Percentiles rank a stretch among this genome's conserved stretches.
These are phyloP conservation scores for Aphanocladium album DNA, from an alignment of 2,329 filamentous ascomycete genomes.

Conservation along the genomic window DNA sequence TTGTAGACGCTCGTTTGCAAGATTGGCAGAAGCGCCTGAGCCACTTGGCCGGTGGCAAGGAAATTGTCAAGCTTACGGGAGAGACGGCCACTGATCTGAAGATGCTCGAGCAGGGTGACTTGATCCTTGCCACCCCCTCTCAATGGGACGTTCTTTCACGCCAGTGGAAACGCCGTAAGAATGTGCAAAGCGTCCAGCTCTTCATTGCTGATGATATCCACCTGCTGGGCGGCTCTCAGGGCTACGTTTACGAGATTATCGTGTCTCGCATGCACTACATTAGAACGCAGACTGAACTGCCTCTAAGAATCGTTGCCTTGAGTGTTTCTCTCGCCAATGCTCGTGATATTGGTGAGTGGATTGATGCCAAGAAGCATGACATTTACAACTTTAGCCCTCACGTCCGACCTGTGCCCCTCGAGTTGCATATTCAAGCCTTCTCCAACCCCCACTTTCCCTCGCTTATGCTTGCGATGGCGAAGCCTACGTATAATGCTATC, in stretches of 20 bases:
- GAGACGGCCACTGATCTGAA: slow-evolving; percentile 89
- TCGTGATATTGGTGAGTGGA: slow-evolving; percentile 93
- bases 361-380: slow-evolving; percentile 94
- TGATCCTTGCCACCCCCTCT: slow-evolving; percentile 84
- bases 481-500: slow-evolving; percentile 85
- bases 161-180: slow-evolving; percentile 95
- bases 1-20: slow-evolving; percentile 74
- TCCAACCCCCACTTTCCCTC: slow-evolving; percentile 96
- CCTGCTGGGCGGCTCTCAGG: slow-evolving; percentile 78
- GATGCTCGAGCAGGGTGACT: slow-evolving; percentile 77
- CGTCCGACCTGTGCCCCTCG: slow-evolving; percentile 80
- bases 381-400: slow-evolving; percentile 98
- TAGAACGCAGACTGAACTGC: slow-evolving; percentile 76
- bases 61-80: slow-evolving; percentile 87
- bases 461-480: slow-evolving; percentile 97
- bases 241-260: slow-evolving; percentile 91
- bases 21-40: slow-evolving; percentile 81
- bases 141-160: slow-evolving; percentile 97
- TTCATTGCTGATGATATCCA: slow-evolving; percentile 96
- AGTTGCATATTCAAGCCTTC: slow-evolving; percentile 93
- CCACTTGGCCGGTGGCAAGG: slow-evolving; percentile 73
- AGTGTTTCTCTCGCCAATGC: slow-evolving; percentile 92
- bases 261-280: slow-evolving; percentile 99
- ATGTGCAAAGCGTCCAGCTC: slow-evolving; percentile 81
- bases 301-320: slow-evolving; percentile 81